Conservation (phyloP, 2,329 filamentous ascomycete species). For the Colletotrichum sp. region DNA sequence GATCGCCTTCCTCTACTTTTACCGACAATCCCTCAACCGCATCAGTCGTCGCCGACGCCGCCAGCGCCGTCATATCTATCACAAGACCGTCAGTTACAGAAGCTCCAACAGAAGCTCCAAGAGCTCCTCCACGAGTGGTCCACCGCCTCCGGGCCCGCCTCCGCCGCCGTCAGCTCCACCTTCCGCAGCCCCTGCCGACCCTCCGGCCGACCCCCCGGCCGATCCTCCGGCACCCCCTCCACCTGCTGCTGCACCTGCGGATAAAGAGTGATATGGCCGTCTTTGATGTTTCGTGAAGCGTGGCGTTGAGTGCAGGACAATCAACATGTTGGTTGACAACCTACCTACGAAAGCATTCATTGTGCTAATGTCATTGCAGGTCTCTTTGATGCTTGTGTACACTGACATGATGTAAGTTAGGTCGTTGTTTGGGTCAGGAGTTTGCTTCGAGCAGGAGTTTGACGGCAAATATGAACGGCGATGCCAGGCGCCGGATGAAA, state of each 20-base stretch:
- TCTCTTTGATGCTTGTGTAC: neutral
- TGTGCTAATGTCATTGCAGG: neutral
- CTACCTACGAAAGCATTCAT: neutral
- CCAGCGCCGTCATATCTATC: slow-evolving; percentile 19
- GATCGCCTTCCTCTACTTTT: slow-evolving; percentile 42
- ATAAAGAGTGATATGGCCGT: neutral
- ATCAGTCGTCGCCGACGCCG: slow-evolving; percentile 30
- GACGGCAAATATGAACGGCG: neutral
- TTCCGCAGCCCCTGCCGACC: neutral
- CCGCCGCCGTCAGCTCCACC: neutral
- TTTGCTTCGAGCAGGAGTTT: slow-evolving; percentile 7
- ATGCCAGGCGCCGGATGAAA: slow-evolving; percentile 5
- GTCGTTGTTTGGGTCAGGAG: neutral
- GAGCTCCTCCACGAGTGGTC: slow-evolving; percentile 29
- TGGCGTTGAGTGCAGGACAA: neutral
- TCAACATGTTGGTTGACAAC: neutral
- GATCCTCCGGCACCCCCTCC: neutral
- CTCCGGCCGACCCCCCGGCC: neutral
- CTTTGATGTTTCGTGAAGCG: neutral
- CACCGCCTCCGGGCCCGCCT: neutral
- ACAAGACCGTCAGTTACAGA: slow-evolving; percentile 34
- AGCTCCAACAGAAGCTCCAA: slow-evolving; percentile 39
- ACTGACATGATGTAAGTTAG: slow-evolving; percentile 1
- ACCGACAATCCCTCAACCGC: slow-evolving; percentile 42
- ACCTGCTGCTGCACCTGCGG: neutral